Conservation (phyloP, 2,329 filamentous ascomycete genomes). For the Torrubiella hemipterigena region DNA sequence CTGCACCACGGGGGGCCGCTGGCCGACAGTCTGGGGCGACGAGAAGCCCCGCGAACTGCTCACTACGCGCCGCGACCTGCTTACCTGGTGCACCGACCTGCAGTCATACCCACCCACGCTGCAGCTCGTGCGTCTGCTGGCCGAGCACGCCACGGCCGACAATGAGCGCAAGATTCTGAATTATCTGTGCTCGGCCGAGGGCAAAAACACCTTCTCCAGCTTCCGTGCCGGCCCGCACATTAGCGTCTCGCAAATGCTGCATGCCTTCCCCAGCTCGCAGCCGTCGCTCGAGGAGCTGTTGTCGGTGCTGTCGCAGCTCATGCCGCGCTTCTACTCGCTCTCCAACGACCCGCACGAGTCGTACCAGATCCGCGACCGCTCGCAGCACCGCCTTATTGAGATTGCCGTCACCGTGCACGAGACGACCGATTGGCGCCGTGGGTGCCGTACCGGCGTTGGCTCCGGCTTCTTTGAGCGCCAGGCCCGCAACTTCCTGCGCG, state of each 20-base stretch:
- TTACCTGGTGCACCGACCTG: conserved; percentile 92
- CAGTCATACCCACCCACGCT: conserved; percentile 90
- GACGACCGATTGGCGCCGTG: conserved; percentile 62
- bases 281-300: conserved; percentile 77
- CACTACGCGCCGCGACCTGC: conserved; percentile 80
- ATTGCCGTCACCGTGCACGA: conserved; percentile 96
- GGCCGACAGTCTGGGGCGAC: conserved; percentile 97
- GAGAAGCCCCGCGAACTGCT: conserved; percentile 75
- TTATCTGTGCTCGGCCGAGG: conserved; percentile 80
- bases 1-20: conserved; percentile 69
- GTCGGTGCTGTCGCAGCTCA: conserved; percentile 70
- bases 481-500: conserved; percentile 58
- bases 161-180: conserved; percentile 82
- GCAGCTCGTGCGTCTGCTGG: conserved; percentile 69
- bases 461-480: conserved; percentile 89
- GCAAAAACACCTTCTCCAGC: conserved; percentile 87
- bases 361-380: conserved; percentile 54
- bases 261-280: conserved; percentile 84
- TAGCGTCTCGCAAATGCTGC: conserved; percentile 72
- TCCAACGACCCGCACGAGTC: conserved; percentile 87
- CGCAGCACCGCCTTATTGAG: conserved; percentile 73
- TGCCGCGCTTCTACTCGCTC: conserved; percentile 97
- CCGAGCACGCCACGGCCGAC: conserved; percentile 67
- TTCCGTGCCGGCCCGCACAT: conserved; percentile 82
- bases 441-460: conserved; percentile 69